Evolutionary conservation across 257 asterid genomes (phyloP), one percentile per base, ranked within the genome.

Genomic region (Plantago elongata): DNA sequence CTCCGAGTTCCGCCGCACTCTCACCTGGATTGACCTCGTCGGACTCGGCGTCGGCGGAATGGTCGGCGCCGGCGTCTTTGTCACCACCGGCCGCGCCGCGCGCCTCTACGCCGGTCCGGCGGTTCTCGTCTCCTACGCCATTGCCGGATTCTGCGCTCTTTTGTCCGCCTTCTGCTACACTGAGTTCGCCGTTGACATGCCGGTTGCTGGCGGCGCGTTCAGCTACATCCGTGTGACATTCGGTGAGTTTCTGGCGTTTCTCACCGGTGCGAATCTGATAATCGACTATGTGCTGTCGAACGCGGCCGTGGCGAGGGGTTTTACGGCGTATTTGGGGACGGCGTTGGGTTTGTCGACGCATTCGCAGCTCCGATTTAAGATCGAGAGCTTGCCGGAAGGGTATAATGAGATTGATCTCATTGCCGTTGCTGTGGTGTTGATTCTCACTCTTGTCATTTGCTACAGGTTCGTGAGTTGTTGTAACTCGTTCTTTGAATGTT

Each of bases 31-130:
- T 72, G 98, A 92, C 75, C 88, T 92, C 22, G 69, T 89, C 64
- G 82, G 95, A 0, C 69, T 92, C 51, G 97, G 98, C 42, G 44
- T 92, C 72, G 98, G 98, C 43, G 98, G 98, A 0, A 92, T 92
- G 98, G 95, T 92, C 76, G 98, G 98, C 0, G 98, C 98, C 72
- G 98, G 98, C 1, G 95, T 92, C 0, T 92, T 92, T 48, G 91
- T 92, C 76, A 86, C 98, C 75, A 74, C 90, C 51, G 98, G 98
- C 13, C 74, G 68, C 14, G 97, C 98, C 43, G 65, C 74, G 65
- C 72, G 81, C 5, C 29, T n/a, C 1, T 58, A 30, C 51, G 96
- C 98, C 1, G 98, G 98, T 9, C 98, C 98, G n/a, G 77, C 98
- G 27, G 89, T 92, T 3, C 69, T 92, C 7, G 69, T 92, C 1